Base-by-base conservation (phyloP, 768 basidiomycete genomes). In the Mrakia hoshinonis region DNA sequence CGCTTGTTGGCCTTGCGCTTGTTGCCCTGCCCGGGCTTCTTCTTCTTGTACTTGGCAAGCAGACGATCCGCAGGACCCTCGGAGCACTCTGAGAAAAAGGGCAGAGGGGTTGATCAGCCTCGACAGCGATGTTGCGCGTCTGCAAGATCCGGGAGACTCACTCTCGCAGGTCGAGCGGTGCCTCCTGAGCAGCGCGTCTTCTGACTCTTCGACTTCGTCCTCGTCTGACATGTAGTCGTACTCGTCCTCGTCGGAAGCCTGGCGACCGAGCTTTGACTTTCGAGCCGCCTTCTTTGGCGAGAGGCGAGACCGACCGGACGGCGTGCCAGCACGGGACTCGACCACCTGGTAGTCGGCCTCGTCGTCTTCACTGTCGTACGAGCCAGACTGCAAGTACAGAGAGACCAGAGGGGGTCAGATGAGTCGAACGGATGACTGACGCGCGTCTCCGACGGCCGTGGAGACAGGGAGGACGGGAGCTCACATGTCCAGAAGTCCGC, bases 21-120 rank as follows among this genome's bases (percentile, higher is more conserved):
- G 80, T 83, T 77, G 79, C 84, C 64, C 79, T 81, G 60, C 82
- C 72, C 75, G 79, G 70, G 75, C 72, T 39, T 78, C 77, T 66
- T 81, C 39, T 38, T 34, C 12, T 36, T 20, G 61, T 63, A 62
- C 24, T 26, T 26, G 3, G 12, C 70, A 3, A 47, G 29, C 1
- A 72, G 64, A 11, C 24, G n/a, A 9, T 55, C 70, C 29, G 70
- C 70, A 1, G 63, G 38, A 7, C 13, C 4, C 20, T 64, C 52
- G 31, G 48, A 9, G 22, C 48, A 65, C 36, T 54, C 34, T 55
- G 48, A 18, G 2, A 36, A 60, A 62, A 24, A 24, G 36, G 36
- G 3, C 38, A 63, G 39, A 29, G 29, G 3, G 26, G 34, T 24
- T 22, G 4, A n/a, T 55, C 66, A 68, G 67, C 20, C 12, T 6